Evolutionary conservation across 2,329 filamentous ascomycete species (phyloP), one percentile per base, ranked within the genome.

Genomic region (Leptographium lundbergii): DNA sequence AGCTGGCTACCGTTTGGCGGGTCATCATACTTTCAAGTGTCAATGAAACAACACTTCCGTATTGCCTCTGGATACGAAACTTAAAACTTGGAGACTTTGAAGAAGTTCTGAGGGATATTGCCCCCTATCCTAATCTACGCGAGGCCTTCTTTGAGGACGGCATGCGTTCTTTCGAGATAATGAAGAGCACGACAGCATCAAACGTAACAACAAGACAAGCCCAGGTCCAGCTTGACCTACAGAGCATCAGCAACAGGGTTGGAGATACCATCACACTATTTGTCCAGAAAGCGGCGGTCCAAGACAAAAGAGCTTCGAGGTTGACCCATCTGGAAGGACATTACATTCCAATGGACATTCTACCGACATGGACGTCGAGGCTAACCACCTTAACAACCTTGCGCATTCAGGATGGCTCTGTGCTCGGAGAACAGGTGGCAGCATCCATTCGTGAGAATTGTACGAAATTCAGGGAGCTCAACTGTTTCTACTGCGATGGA

Each of bases 11-110:
- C 7, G 69, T 88, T 55, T 90, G 87, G 87, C 79, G 80, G 56
- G 84, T 84, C 2, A 81, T 89, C 63, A 80, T 87, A 60, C 72
- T 83, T 9, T 89, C 86, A 10, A 82, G 82, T 60, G 70, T 85
- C 51, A 80, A 77, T 27, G 71, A 74, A 63, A 88, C 86, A 0
- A 72, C 81, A 22, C 86, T 83, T 62, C 85, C 86, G 0, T 91
- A 91, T 67, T 87, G 81, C 65, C 75, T 81, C 45, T 88, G 87
- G 69, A 80, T 89, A 59, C 81, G 79, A 59, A 75, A 77, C 29
- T 73, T 90, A 45, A 81, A 86, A 63, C 75, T 89, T 11, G 75
- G 81, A 57, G 81, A 86, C 66, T 74, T 89, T 1, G 71, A 74
- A 13, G 72, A 81, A 48, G 73, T 87, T 25, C 73, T 89, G 2